Percentiles rank a stretch among this genome's conserved stretches.
phyloP scores from a whole-genome alignment of 768 basidiomycete genomes.

The Tremella mesenterica region DNA sequence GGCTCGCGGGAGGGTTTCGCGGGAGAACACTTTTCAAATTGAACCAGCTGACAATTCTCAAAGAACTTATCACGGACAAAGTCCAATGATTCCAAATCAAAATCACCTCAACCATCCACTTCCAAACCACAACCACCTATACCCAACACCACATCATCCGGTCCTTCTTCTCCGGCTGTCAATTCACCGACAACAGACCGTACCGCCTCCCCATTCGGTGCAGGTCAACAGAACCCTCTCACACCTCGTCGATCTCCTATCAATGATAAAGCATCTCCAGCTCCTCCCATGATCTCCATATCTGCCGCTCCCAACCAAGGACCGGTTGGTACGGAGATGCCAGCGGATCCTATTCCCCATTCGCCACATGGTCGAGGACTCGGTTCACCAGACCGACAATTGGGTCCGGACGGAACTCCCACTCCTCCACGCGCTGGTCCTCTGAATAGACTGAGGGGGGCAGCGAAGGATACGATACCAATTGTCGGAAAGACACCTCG shows the following conservation, averaged over 20 bases:
- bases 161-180: conserved; percentile 28
- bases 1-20: too few relatives aligned
- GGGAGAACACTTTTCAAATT: too few relatives aligned
- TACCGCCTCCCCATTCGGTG: conserved; percentile 5
- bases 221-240: conserved; percentile 10
- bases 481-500: conserved; percentile 84
- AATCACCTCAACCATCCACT: conserved; percentile 21
- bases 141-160: conserved; percentile 17
- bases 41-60: background rate
- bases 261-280: conserved; percentile 43
- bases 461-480: conserved; percentile 90
- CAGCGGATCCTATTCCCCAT: conserved; percentile 46
- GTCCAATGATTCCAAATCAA: conserved; percentile 20
- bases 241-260: conserved; percentile 36
- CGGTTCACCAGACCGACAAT: conserved; percentile 32
- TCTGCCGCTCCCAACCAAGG: conserved; percentile 30
- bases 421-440: conserved; percentile 45
- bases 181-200: conserved; percentile 18
- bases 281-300: conserved; percentile 46
- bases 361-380: conserved; percentile 42
- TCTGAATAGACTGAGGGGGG: conserved; percentile 41
- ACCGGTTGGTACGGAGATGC: conserved; percentile 43
- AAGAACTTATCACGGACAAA: conserved; percentile 36
- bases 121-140: conserved; percentile 20
- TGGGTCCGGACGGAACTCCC: conserved; percentile 35